Evolutionary conservation across 192 early-diverging fungal genomes (phyloP), one percentile per base, ranked within the genome.

Genomic region (Coemansia guatemalensis): DNA sequence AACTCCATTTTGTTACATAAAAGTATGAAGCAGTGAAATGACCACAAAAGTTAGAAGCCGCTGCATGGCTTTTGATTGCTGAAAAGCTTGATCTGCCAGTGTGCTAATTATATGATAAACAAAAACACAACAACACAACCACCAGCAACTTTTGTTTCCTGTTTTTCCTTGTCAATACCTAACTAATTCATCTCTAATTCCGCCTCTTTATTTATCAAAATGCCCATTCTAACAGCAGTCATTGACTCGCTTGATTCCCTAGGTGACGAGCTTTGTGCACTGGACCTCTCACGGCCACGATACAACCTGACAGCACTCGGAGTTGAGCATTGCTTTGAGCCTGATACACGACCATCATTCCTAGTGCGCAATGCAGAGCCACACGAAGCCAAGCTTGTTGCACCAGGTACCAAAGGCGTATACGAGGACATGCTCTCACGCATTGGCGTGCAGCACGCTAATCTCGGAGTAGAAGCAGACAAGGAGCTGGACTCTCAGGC

Each of bases 391-490:
- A 74, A 75, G 58, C 65, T 81, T n/a, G 73, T 81, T 14, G 78
- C 78, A 0, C 78, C 78, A 2, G 78, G 73, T 2, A 81, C 78
- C 11, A 81, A 81, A 56, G 78, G 78, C 8, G 78, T 81, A 12
- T 81, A 81, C 60, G 78, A 81, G 60, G 78, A 81, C 60, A 81
- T 81, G 78, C 63, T 81, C 3, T 58, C 73, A 55, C 73, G 78
- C 8, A 75, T 81, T 17, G 78, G 78, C 24, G 78, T 81, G 7
- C 78, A 81, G 49, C 72, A 81, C 35, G 73, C 69, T 4, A 81
- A 75, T 35, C 26, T 81, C 26, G 69, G 73, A 8, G 64, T 71
- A 11, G 77, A 79, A 7, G 62, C 48, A 3, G 64, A 65, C 44
- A 69, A 70, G 35, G 78, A 75, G 49, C 56, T 81, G 58, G 78